These are phyloP conservation scores for Coemansia sp. DNA, from an alignment of 192 early-diverging fungal genomes.

Conservation along the genomic window DNA sequence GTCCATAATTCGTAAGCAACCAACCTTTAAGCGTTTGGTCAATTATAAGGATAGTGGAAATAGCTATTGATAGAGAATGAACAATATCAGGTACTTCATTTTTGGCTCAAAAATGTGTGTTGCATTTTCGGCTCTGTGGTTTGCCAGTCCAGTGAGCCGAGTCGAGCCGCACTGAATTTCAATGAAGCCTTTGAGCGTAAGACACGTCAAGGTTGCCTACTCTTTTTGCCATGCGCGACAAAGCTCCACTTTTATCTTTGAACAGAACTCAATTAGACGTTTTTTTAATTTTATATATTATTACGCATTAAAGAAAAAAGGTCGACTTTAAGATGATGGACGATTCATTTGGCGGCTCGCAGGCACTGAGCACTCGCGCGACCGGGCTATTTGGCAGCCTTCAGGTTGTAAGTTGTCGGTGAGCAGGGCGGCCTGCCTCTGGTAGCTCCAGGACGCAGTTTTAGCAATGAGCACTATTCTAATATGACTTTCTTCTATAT, in stretches of 20 bases:
- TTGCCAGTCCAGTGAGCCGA: not conserved
- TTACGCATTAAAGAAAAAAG: not conserved
- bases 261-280: constrained; percentile 1
- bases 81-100: not conserved
- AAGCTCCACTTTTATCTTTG: too few relatives aligned
- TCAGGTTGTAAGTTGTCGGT: constrained; percentile 20
- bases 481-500: not conserved
- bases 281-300: too few relatives aligned
- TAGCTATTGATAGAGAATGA: not conserved
- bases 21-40: not conserved
- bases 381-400: constrained; percentile 30
- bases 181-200: not conserved
- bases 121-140: not conserved
- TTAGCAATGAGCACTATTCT: not conserved
- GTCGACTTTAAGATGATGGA: constrained; percentile 43
- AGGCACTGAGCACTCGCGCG: constrained; percentile 44
- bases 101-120: not conserved
- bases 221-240: not conserved
- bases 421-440: not conserved
- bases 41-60: not conserved
- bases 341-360: constrained; percentile 33
- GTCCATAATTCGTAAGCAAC: not conserved
- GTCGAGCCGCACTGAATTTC: not conserved
- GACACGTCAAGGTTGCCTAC: too few relatives aligned
- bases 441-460: too few relatives aligned